These are phyloP conservation scores for Nicotiana noctiflora DNA, from an alignment of 257 asterid species.

Conservation along the genomic window DNA sequence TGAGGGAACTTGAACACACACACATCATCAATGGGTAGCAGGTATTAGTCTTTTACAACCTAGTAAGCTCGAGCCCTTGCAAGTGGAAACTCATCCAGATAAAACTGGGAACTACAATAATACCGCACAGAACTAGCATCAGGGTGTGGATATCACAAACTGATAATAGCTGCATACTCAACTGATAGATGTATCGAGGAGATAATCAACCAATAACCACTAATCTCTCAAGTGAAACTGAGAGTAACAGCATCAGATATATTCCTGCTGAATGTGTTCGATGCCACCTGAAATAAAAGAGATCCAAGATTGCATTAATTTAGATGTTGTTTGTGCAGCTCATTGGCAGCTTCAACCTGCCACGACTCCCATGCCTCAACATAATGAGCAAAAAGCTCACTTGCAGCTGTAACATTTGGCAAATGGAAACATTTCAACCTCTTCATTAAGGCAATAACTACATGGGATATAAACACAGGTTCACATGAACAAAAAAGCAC, in stretches of 20 bases:
- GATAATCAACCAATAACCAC: slow-evolving; percentile 1
- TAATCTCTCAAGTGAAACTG: background rate
- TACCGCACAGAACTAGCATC: background rate
- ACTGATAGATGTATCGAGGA: background rate
- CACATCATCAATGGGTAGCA: background rate
- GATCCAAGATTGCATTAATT: slow-evolving; percentile 14
- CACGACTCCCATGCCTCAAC: slow-evolving; percentile 56
- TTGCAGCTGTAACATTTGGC: slow-evolving; percentile 36
- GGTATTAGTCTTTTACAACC: background rate
- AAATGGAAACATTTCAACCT: slow-evolving; percentile 10
- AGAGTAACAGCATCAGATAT: background rate
- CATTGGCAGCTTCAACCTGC: slow-evolving; percentile 40
- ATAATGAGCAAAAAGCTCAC: slow-evolving; percentile 47
- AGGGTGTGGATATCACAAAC: background rate
- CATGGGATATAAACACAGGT: background rate
- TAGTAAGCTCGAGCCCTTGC: background rate
- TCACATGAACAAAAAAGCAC: background rate
- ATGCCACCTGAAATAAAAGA: slow-evolving; percentile 1
- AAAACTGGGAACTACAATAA: background rate
- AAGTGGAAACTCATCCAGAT: background rate
- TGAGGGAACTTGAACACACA: background rate
- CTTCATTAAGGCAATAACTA: background rate
- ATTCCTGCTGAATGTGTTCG: background rate
- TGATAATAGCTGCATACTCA: background rate
- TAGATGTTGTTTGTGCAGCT: slow-evolving; percentile 23